phyloP scores from a whole-genome alignment of 2,329 filamentous ascomycete genomes.

The Trichoderma semiorbis region DNA sequence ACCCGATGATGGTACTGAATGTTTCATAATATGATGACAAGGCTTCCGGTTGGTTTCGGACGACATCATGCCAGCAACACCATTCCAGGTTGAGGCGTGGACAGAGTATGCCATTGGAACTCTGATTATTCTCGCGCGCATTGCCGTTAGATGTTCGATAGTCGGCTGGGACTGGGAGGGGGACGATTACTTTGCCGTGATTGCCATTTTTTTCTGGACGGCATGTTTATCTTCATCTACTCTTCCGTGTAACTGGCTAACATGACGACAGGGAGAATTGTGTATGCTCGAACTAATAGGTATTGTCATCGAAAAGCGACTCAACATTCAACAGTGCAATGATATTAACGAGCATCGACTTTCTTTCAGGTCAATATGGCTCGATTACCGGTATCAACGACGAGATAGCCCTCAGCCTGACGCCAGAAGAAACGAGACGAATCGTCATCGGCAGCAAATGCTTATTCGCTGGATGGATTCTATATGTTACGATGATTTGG shows the following conservation, averaged over 20 bases:
- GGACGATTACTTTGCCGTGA: slow-evolving; percentile 41
- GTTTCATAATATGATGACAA: not conserved
- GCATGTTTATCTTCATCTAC: slow-evolving; percentile 22
- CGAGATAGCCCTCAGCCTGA: slow-evolving; percentile 20
- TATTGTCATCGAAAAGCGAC: slow-evolving; percentile 17
- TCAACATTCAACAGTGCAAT: no score
- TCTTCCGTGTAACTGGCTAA: not conserved
- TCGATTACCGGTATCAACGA: slow-evolving; percentile 26
- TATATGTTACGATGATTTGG: slow-evolving; percentile 39
- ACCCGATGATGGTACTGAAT: not conserved
- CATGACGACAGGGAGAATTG: slow-evolving; percentile 23
- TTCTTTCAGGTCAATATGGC: slow-evolving; percentile 24
- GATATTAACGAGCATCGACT: not conserved
- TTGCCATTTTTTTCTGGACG: slow-evolving; percentile 38
- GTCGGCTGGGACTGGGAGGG: slow-evolving; percentile 41
- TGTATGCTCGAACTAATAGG: slow-evolving; percentile 35
- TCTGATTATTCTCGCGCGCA: slow-evolving; percentile 36
- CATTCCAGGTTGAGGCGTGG: slow-evolving; percentile 44
- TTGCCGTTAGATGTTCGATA: slow-evolving; percentile 36
- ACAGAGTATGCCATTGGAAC: slow-evolving; percentile 41
- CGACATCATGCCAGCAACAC: slow-evolving; percentile 30
- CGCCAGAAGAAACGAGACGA: slow-evolving; percentile 14
- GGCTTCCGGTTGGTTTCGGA: not conserved
- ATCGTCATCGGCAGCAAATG: slow-evolving; percentile 24
- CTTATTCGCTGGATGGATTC: slow-evolving; percentile 33